phyloP scores from a whole-genome alignment of 257 asterid species.

The Nicotiana noctiflora region DNA sequence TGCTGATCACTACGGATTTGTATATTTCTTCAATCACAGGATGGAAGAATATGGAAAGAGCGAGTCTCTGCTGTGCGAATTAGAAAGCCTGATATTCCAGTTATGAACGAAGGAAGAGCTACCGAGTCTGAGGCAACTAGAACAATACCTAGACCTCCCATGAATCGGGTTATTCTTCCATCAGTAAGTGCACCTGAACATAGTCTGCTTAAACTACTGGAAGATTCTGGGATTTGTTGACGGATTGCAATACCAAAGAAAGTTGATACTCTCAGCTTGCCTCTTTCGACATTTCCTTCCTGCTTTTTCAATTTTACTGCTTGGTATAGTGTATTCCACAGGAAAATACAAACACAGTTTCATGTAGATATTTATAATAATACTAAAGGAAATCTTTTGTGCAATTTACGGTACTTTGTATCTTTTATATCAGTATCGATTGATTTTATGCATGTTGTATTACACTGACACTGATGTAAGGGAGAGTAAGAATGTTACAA shows the following conservation, averaged over 20 bases:
- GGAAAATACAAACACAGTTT: not conserved
- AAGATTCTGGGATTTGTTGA: constrained; percentile 33
- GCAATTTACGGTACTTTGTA: not conserved
- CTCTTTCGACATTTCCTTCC: not conserved
- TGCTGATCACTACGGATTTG: not conserved
- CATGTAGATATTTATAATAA: constrained; percentile 5
- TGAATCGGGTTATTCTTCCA: constrained; percentile 40
- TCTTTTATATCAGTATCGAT: not conserved
- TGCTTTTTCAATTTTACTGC: not conserved
- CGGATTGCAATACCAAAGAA: not conserved
- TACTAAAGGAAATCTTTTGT: not conserved
- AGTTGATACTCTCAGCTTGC: not conserved
- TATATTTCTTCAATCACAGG: constrained; percentile 27
- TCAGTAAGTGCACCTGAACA: constrained; percentile 43
- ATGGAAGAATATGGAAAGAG: constrained; percentile 95
- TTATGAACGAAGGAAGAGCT: constrained; percentile 34
- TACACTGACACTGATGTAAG: not conserved
- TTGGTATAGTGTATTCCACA: not conserved
- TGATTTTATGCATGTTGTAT: not conserved
- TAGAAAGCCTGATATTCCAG: constrained; percentile 42
- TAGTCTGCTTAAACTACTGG: constrained; percentile 30
- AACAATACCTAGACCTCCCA: constrained; percentile 35
- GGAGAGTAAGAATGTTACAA: not conserved
- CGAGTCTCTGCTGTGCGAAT: constrained; percentile 44
- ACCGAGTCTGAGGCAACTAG: constrained; percentile 24